Percentiles rank a stretch among this genome's conserved stretches.
Conservation (phyloP, 352 stramenopile species). For the Pythium sp. region DNA sequence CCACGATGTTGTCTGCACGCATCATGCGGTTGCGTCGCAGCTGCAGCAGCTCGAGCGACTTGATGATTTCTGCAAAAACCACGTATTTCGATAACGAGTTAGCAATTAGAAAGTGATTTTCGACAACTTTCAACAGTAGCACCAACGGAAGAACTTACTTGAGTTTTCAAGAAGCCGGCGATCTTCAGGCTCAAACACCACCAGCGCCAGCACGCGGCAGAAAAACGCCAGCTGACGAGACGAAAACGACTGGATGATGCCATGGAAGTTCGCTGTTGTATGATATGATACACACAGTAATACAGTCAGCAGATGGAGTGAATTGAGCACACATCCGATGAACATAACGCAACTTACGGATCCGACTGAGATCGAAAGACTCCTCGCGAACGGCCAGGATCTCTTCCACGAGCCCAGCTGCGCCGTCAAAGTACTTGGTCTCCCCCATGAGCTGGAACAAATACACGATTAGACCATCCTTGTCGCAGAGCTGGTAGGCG, state of each 20-base stretch:
- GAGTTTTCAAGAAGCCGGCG: conserved; percentile 90
- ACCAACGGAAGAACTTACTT: conserved; percentile 37
- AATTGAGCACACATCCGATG: conserved; percentile 29
- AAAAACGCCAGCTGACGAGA: conserved; percentile 94
- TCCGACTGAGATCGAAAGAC: conserved; percentile 72
- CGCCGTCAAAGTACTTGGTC: conserved; percentile 89
- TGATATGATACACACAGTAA: conserved; percentile 4
- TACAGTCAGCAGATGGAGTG: not conserved
- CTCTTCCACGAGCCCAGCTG: conserved; percentile 90
- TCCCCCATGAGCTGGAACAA: conserved; percentile 93
- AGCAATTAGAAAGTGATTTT: not conserved
- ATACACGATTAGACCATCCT: conserved; percentile 89
- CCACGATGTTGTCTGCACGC: conserved; percentile 81
- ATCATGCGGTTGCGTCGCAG: conserved; percentile 80
- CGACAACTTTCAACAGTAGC: not conserved
- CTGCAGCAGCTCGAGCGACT: conserved; percentile 91
- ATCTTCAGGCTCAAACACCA: conserved; percentile 96
- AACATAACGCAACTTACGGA: conserved; percentile 46
- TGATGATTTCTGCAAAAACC: conserved; percentile 77
- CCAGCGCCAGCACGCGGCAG: conserved; percentile 93
- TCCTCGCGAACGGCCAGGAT: conserved; percentile 87
- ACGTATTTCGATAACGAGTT: not conserved
- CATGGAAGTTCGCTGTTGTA: conserved; percentile 84
- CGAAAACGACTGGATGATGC: conserved; percentile 86
- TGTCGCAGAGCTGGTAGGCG: conserved; percentile 66